phyloP scores from a whole-genome alignment of 257 asterid species.

The Misopates orontium region DNA sequence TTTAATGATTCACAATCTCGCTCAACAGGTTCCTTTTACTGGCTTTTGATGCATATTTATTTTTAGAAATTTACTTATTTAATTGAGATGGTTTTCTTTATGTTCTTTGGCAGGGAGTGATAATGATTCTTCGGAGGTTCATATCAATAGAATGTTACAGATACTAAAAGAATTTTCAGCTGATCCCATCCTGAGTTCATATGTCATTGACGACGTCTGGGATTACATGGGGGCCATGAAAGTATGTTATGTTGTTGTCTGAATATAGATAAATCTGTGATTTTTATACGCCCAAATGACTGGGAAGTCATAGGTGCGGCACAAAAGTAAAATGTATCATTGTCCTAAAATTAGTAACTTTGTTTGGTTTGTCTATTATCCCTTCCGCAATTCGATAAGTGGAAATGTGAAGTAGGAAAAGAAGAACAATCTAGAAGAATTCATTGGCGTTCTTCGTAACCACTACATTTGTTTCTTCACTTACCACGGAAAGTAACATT shows the following conservation, averaged over 20 bases:
- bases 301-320: constrained; percentile 12
- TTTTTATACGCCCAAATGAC: constrained; percentile 10
- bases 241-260: constrained; percentile 47
- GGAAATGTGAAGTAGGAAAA: background rate
- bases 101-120: constrained; percentile 56
- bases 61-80: background rate
- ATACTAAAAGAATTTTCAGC: constrained; percentile 88
- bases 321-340: constrained; percentile 11
- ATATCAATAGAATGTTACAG: constrained; percentile 83
- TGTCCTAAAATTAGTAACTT: constrained; percentile 10
- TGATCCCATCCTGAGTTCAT: constrained; percentile 82
- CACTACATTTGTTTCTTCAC: constrained; percentile 2
- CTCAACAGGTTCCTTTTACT: constrained; percentile 59
- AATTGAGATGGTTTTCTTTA: constrained; percentile 5
- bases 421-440: background rate
- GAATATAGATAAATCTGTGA: constrained; percentile 4
- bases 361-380: background rate
- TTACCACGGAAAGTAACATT: background rate
- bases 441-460: constrained; percentile 5
- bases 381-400: background rate
- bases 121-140: constrained; percentile 70
- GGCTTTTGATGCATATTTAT: constrained; percentile 24
- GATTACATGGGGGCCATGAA: constrained; percentile 99
- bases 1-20: constrained; percentile 74
- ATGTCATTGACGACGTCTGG: constrained; percentile 98